Percentiles rank a stretch among this genome's conserved stretches.
Evolutionary conservation across 2,329 filamentous ascomycete species (phyloP).

Genomic region (Hirsutella rhossiliensis): DNA sequence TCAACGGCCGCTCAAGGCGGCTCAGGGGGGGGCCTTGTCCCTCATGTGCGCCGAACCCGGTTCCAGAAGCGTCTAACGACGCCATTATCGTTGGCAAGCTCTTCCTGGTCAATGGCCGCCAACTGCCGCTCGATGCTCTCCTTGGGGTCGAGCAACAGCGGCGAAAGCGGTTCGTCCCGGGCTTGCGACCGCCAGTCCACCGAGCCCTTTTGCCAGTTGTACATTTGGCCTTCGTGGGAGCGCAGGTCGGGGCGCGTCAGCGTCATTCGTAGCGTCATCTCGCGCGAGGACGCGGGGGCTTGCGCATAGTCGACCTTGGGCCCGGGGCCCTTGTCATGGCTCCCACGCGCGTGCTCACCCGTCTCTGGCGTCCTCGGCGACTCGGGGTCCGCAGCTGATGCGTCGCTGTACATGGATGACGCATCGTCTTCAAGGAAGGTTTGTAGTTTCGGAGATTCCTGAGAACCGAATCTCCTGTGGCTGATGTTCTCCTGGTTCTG

Average conservation of each 20-base stretch:
- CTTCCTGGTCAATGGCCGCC: conserved; percentile 39
- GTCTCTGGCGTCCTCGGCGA: conserved; percentile 45
- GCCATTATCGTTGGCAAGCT: conserved; percentile 30
- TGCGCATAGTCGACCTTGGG: conserved; percentile 33
- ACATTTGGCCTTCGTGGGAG: conserved; percentile 58
- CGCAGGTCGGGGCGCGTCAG: conserved; percentile 81
- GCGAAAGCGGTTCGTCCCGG: conserved; percentile 20
- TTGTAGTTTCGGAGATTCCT: conserved; percentile 29
- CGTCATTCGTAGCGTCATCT: conserved; percentile 96
- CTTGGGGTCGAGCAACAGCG: conserved; percentile 25
- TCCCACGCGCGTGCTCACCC: conserved; percentile 24
- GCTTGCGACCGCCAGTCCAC: conserved; percentile 30
- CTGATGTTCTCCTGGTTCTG: conserved; percentile 17
- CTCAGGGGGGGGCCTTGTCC: no score
- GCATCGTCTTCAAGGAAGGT: conserved; percentile 48
- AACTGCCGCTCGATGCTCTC: conserved; percentile 42
- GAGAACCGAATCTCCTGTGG: conserved; percentile 11
- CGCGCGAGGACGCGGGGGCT: conserved; percentile 47
- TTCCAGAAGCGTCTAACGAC: conserved; percentile 56
- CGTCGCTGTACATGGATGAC: conserved; percentile 40
- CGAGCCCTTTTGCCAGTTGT: conserved; percentile 47
- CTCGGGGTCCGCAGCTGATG: conserved; percentile 44
- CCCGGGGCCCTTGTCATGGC: conserved; percentile 13
- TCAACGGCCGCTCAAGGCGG: no score
- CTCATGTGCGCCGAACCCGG: conserved; percentile 35